Evolutionary conservation across 768 basidiomycete genomes (phyloP).

Genomic region (Boletus sp.): DNA sequence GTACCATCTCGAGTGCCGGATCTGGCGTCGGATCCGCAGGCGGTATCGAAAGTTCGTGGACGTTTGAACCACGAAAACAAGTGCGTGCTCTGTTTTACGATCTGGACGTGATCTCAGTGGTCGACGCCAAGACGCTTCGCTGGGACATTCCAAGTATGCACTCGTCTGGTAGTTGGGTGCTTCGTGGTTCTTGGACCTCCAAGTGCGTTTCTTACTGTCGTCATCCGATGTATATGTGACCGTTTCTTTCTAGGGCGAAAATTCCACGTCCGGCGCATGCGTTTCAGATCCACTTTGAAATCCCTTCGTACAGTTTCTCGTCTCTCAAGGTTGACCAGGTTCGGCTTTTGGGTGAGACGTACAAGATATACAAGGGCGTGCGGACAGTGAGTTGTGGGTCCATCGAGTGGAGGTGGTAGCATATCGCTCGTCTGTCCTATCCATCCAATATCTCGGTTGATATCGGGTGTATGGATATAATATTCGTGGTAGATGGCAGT

Average conservation of each 20-base stretch:
- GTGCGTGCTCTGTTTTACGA: slow-evolving; percentile 35
- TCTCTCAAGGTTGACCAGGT: slow-evolving; percentile 84
- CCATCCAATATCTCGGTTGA: neutral
- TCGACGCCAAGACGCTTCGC: slow-evolving; percentile 53
- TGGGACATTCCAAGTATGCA: slow-evolving; percentile 76
- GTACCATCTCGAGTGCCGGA: slow-evolving; percentile 59
- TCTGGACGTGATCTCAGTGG: neutral
- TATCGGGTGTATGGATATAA: neutral
- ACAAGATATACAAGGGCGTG: slow-evolving; percentile 93
- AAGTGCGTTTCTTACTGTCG: slow-evolving; percentile 40
- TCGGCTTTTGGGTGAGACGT: slow-evolving; percentile 72
- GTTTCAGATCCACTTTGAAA: slow-evolving; percentile 68
- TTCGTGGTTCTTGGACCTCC: slow-evolving; percentile 78
- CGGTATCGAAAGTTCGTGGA: slow-evolving; percentile 65
- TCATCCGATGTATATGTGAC: neutral
- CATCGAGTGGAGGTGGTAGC: slow-evolving; percentile 35
- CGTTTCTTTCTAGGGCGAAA: slow-evolving; percentile 33
- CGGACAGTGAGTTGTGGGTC: slow-evolving; percentile 47
- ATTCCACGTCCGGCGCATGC: slow-evolving; percentile 69
- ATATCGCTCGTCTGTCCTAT: neutral
- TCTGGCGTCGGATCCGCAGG: slow-evolving; percentile 43
- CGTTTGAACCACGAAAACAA: slow-evolving; percentile 68
- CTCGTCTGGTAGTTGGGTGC: slow-evolving; percentile 65
- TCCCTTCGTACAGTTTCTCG: slow-evolving; percentile 71
- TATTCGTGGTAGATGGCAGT: neutral